Evolutionary conservation across 2,329 filamentous ascomycete species (phyloP).

Genomic region (Lachnellula cervina): DNA sequence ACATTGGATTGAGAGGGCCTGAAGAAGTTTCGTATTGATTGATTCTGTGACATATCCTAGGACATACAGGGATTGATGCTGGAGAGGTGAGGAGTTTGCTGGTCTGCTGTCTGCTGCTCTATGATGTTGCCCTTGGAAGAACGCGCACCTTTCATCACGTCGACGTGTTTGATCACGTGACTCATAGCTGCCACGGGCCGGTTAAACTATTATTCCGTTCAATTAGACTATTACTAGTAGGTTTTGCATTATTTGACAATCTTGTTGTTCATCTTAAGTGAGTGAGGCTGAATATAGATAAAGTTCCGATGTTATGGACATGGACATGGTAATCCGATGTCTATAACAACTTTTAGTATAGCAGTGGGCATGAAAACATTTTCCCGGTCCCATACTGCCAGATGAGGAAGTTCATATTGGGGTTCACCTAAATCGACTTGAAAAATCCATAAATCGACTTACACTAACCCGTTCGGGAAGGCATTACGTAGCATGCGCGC

Average conservation of each 20-base stretch:
- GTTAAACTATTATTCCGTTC: neutral
- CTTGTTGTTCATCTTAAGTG: no score
- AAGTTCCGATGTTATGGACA: no score
- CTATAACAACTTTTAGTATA: no score
- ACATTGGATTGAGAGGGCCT: slow-evolving; percentile 6
- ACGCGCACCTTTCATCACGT: neutral
- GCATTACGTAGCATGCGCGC: no score
- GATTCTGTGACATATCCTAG: slow-evolving; percentile 12
- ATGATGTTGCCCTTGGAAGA: neutral
- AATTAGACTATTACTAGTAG: neutral
- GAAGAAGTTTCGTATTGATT: slow-evolving; percentile 20
- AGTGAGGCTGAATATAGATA: no score
- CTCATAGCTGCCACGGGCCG: neutral
- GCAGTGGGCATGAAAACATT: no score
- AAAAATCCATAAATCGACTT: no score
- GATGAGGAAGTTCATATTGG: no score
- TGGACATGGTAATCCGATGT: no score
- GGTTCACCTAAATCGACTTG: no score
- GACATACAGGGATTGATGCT: neutral
- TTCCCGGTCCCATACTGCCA: no score
- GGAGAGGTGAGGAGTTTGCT: neutral
- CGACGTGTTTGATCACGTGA: neutral
- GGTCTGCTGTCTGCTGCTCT: neutral
- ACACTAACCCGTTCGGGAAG: no score
- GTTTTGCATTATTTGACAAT: neutral